Evolutionary conservation across 768 basidiomycete genomes (phyloP), one percentile per base, ranked within the genome.

Genomic region (Rhodotorula graminis): DNA sequence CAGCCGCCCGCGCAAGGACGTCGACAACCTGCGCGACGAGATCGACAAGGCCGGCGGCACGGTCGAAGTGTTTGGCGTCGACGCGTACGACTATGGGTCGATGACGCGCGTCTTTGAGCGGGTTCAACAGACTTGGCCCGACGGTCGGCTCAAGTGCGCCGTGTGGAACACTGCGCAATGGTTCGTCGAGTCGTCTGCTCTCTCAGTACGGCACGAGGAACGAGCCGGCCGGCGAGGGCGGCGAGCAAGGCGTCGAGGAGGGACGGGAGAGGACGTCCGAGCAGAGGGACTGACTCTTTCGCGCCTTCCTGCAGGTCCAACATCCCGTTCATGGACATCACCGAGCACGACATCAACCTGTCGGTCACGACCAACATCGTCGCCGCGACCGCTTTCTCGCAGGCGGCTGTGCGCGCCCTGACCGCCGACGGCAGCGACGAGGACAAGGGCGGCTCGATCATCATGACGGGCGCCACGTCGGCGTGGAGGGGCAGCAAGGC

Each of bases 161-260:
- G 57, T 72, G n/a, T 76, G 75, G 75, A 76, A 76, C 64, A 70
- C 75, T 21, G 59, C 68, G 2, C 75, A 76, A 29, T 76, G 75
- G 75, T 68, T 6, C 19, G 49, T 27, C 21, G 14, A n/a, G 2
- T 7, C 19, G 21, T 46, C 64, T 44, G 21, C 62, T 31, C 9
- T 37, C 2, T 29, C 47, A 14, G 23, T 23, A 6, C 10, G 23
- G 9, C 2, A 25, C 27, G 11, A 25, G 25, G 23, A 4, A 7
- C 25, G 16, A 3, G 9, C 27, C 3, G 12, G n/a, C 5, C 9
- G 5, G 37, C 37, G 37, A 5, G 37, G 5, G 37, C 5, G 37
- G 37, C 37, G 37, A 9, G 37, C 37, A 37, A 5, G 37, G 5
- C 37, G 37, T 9, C 37, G 37, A 4, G 37, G 9, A 37, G 37